phyloP scores from a whole-genome alignment of 768 basidiomycete genomes.

The Austroboletus festivus region DNA sequence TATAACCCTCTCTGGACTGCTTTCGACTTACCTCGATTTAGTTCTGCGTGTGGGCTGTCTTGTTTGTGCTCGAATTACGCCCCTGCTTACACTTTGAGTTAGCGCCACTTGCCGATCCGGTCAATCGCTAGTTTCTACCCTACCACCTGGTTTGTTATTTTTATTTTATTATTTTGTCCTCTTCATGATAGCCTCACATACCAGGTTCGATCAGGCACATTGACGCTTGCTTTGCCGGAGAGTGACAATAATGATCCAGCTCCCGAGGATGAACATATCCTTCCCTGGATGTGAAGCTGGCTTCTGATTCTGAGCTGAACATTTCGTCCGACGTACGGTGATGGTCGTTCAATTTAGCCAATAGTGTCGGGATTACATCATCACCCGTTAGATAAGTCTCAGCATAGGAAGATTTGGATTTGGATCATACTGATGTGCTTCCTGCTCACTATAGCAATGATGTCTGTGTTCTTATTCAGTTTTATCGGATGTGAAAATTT shows the following conservation, averaged over 20 bases:
- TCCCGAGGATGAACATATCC: slow-evolving; percentile 53
- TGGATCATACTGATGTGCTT: background rate
- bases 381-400: slow-evolving; percentile 18
- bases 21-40: slow-evolving; percentile 44
- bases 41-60: no score
- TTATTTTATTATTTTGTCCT: background rate
- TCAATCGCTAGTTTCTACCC: slow-evolving; percentile 47
- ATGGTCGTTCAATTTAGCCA: slow-evolving; percentile 52
- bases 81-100: background rate
- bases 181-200: background rate
- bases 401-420: background rate
- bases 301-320: slow-evolving; percentile 49
- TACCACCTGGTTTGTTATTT: slow-evolving; percentile 45
- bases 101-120: slow-evolving; percentile 44
- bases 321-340: slow-evolving; percentile 49
- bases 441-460: slow-evolving; percentile 33
- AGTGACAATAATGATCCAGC: slow-evolving; percentile 51
- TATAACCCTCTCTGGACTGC: slow-evolving; percentile 52
- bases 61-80: background rate
- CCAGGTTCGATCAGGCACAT: slow-evolving; percentile 26
- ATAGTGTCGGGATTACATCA: slow-evolving; percentile 43
- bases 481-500: slow-evolving; percentile 64
- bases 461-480: slow-evolving; percentile 63
- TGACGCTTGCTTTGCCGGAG: slow-evolving; percentile 43
- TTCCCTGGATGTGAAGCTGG: slow-evolving; percentile 50